A percentile compares a stretch with the other conserved stretches of the same genome.
Evolutionary conservation across 768 basidiomycete genomes (phyloP).

Genomic region (Strobilomyces confusus): DNA sequence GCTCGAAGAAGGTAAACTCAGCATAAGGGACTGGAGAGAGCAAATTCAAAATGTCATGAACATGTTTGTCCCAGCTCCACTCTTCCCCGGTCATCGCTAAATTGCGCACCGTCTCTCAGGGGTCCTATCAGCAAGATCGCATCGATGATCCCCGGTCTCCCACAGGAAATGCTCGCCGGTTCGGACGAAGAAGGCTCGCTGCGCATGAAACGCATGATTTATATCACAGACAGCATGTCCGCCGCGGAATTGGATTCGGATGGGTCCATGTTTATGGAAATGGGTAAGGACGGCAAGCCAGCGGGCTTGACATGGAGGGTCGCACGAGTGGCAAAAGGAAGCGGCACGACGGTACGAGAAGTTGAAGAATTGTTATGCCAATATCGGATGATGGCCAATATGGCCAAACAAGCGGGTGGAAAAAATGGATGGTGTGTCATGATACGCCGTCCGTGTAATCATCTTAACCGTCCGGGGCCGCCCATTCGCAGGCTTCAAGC

Average conservation of each 20-base stretch:
- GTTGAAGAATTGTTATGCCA: conserved; percentile 98
- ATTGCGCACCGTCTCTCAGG: conserved; percentile 42
- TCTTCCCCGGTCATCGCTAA: conserved; percentile 5
- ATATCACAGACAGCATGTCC: conserved; percentile 98
- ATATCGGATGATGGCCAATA: conserved; percentile 97
- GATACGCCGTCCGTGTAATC: neutral
- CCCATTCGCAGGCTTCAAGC: conserved; percentile 60
- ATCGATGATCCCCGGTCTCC: conserved; percentile 97
- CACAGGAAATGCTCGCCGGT: conserved; percentile 85
- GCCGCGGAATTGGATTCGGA: conserved; percentile 92
- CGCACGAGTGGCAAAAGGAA: conserved; percentile 84
- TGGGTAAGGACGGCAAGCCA: conserved; percentile 79
- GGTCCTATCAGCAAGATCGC: conserved; percentile 99
- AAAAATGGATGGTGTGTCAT: conserved; percentile 84
- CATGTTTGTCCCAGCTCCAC: conserved; percentile 58
- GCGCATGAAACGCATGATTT: conserved; percentile 97
- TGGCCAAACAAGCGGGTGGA: conserved; percentile 97
- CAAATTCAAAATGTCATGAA: conserved; percentile 98
- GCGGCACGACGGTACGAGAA: conserved; percentile 92
- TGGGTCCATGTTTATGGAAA: conserved; percentile 85
- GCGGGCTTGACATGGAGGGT: conserved; percentile 88
- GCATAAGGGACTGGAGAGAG: conserved; percentile 96
- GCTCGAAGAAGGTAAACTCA: conserved; percentile 94
- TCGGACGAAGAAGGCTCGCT: conserved; percentile 89
- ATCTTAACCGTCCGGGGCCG: conserved; percentile 2